Base-by-base conservation (phyloP, 2,329 filamentous ascomycete species). In the Periglandula ipomoeae region DNA sequence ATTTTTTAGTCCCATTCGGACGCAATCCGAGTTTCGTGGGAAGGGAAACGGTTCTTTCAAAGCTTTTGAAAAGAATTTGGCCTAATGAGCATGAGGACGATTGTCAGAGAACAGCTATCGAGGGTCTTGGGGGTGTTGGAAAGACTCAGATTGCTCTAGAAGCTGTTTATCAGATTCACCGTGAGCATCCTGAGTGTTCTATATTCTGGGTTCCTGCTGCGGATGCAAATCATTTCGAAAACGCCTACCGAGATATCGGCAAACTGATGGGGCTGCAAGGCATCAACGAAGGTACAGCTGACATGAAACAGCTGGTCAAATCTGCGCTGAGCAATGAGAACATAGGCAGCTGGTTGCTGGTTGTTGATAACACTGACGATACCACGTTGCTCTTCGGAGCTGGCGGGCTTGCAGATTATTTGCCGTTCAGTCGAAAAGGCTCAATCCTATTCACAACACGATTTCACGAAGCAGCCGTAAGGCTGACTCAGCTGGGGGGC, bases 311-410 rank as follows among this genome's bases (percentile, higher is more conserved):
- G 10, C 58, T 70, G 2, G 63, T 74, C 4, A 67, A 67, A 34
- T 37, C 35, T 4, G 55, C 53, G 9, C 51, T 74, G 2, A 64
- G 59, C 32, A 46, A 52, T 4, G 54, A 58, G n/a, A 49, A 30
- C n/a, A 50, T 42, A 1, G 58, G 61, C 1, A 50, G 51, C 1
- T 74, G 69, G 71, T 56, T 74, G 1, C 47, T 74, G 37, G 57
- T 75, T 35, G 45, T 74, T n/a, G 70, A 75, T 48, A 74, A 72
- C 44, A 67, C 66, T 11, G 68, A 74, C 47, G 66, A 74, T 48
- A 49, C 62, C 1, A 48, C 70, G 2, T 48, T 68, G 1, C n/a
- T n/a, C n/a, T 58, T 61, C 34, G 53, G 53, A 20, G 9, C 49
- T 5, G 32, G 52, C 5, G 9, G 47, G 5, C 52, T 66, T 2